Conservation (phyloP, 2,329 filamentous ascomycete genomes). For the Ophiostoma piceae region DNA sequence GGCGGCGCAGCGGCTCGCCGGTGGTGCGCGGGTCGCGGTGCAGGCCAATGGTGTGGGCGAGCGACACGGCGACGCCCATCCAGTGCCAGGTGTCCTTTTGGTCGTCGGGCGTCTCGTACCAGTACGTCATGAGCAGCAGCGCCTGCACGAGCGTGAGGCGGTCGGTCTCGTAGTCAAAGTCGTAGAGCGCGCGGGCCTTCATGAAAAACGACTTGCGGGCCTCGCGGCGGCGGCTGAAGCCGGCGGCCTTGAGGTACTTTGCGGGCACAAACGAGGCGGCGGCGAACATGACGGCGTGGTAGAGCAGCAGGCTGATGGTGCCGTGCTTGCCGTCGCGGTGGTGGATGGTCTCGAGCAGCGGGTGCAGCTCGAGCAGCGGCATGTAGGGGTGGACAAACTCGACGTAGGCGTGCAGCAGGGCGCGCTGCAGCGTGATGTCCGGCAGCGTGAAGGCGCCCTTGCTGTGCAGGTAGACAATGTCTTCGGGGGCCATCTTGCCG, state of each 20-base stretch:
- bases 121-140: slow-evolving; percentile 88
- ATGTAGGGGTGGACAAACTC: slow-evolving; percentile 93
- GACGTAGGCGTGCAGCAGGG: slow-evolving; percentile 73
- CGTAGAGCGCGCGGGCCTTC: slow-evolving; percentile 83
- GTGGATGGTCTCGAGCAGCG: slow-evolving; percentile 57
- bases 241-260: slow-evolving; percentile 67
- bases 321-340: slow-evolving; percentile 63
- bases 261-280: slow-evolving; percentile 84
- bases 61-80: slow-evolving; percentile 93
- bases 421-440: slow-evolving; percentile 63
- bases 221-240: slow-evolving; percentile 70
- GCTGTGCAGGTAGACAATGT: slow-evolving; percentile 73
- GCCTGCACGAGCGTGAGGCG: slow-evolving; percentile 84
- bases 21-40: slow-evolving; percentile 76
- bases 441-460: slow-evolving; percentile 84
- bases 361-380: slow-evolving; percentile 70
- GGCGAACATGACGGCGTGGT: slow-evolving; percentile 93
- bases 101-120: slow-evolving; percentile 95
- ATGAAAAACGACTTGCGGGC: slow-evolving; percentile 86
- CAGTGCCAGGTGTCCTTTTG: slow-evolving; percentile 98
- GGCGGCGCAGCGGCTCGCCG: slow-evolving; percentile 65
- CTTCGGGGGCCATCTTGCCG: slow-evolving; percentile 68
- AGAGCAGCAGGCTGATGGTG: slow-evolving; percentile 76
- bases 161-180: slow-evolving; percentile 91
- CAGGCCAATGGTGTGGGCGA: slow-evolving; percentile 88